A percentile compares a stretch with the other conserved stretches of the same genome.
Evolutionary conservation across 2,329 filamentous ascomycete genomes (phyloP).

Genomic region (Albophoma yamanashiensis): DNA sequence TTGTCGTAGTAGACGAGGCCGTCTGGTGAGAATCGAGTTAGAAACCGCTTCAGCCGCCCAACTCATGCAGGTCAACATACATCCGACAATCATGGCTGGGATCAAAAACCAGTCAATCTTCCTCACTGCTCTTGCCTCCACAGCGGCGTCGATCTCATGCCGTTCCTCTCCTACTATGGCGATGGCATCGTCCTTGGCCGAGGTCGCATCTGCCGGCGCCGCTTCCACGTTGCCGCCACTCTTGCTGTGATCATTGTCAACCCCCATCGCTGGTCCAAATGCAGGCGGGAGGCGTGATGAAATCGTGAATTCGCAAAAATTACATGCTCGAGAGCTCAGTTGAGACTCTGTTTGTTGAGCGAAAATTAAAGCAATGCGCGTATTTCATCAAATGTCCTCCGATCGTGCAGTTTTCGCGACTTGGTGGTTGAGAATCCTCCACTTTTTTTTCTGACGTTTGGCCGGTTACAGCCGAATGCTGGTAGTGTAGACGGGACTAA

Average conservation of each 20-base stretch:
- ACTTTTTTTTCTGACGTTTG: neutral
- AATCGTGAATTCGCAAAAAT: neutral
- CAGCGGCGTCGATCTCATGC: constrained; percentile 40
- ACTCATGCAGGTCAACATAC: constrained; percentile 12
- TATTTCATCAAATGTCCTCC: neutral
- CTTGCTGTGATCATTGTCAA: neutral
- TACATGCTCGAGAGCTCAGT: too few relatives aligned
- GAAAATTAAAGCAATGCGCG: neutral
- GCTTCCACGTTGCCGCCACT: neutral
- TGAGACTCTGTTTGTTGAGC: neutral
- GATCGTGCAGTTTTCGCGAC: neutral
- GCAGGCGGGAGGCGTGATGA: neutral
- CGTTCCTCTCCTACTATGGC: constrained; percentile 47
- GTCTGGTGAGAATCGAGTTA: constrained; percentile 12
- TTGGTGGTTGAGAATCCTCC: neutral
- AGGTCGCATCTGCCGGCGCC: neutral
- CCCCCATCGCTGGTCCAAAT: neutral
- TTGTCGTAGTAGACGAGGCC: constrained; percentile 37
- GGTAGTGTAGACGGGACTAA: neutral
- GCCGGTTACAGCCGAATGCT: neutral
- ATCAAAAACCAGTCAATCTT: constrained; percentile 61
- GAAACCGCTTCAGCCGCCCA: too few relatives aligned
- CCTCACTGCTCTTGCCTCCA: constrained; percentile 45
- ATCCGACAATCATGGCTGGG: constrained; percentile 52
- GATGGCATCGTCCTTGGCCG: constrained; percentile 24